A percentile compares a stretch with the other conserved stretches of the same genome.
Conservation (phyloP, 768 basidiomycete genomes). For the Hypholoma sublateritium region DNA sequence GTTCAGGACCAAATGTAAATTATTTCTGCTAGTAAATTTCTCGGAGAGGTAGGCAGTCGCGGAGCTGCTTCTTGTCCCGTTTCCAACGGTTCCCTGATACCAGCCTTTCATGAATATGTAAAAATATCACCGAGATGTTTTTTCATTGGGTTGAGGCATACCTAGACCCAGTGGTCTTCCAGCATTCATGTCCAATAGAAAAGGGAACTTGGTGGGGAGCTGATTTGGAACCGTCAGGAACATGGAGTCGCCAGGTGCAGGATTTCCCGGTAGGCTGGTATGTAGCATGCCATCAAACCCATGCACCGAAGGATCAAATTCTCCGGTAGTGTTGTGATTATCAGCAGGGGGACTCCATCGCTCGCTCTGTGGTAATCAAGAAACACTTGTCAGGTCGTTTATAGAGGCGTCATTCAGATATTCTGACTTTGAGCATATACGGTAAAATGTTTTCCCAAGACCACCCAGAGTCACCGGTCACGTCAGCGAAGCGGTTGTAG, state of each 20-base stretch:
- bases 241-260: conserved; percentile 26
- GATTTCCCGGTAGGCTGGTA: conserved; percentile 22
- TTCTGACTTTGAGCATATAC: conserved; percentile 21
- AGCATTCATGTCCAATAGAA: conserved; percentile 41
- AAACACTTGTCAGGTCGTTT: conserved; percentile 5
- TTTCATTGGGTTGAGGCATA: conserved; percentile 9
- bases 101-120: conserved; percentile 13
- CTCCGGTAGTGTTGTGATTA: conserved; percentile 25
- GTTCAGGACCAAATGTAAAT: conserved; percentile 30
- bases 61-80: conserved; percentile 23
- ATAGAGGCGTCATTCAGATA: conserved; percentile 22
- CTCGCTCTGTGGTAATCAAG: conserved; percentile 4
- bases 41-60: conserved; percentile 23
- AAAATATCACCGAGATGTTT: background rate
- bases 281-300: conserved; percentile 9
- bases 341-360: conserved; percentile 23
- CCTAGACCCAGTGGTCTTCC: conserved; percentile 42
- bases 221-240: conserved; percentile 34
- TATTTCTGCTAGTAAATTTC: conserved; percentile 20
- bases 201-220: conserved; percentile 30
- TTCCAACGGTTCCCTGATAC: conserved; percentile 22
- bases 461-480: conserved; percentile 50
- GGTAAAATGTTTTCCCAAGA: conserved; percentile 25
- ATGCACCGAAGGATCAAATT: conserved; percentile 33
- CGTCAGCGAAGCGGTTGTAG: conserved; percentile 8